Conservation (phyloP, 345 rosid species). For the Toxicodendron radicans region DNA sequence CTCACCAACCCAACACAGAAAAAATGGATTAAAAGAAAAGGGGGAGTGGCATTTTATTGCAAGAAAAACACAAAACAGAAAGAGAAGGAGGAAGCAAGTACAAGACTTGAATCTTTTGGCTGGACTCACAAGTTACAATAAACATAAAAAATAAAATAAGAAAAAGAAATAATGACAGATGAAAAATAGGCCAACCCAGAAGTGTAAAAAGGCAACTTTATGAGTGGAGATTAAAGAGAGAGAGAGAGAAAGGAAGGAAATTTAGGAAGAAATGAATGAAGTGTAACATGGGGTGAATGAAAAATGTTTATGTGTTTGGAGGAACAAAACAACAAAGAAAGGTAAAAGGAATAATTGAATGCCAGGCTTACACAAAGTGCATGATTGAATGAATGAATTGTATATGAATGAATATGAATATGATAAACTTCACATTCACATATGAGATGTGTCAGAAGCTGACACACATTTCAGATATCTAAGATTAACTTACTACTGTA, state of each 20-base stretch:
- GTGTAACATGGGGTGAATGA: conserved; percentile 10
- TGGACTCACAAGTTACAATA: conserved; percentile 16
- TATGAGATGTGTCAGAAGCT: conserved; percentile 23
- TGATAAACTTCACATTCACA: background rate
- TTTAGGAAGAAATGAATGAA: conserved; percentile 15
- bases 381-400: conserved; percentile 21
- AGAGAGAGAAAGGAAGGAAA: background rate
- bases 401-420: background rate
- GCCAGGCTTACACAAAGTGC: conserved; percentile 19
- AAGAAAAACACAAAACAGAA: background rate
- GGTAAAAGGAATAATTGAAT: conserved; percentile 18
- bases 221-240: conserved; percentile 14
- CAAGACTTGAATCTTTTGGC: conserved; percentile 18
- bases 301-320: conserved; percentile 20
- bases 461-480: conserved; percentile 3
- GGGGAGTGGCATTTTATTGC: conserved; percentile 18
- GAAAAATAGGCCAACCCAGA: conserved; percentile 11
- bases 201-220: conserved; percentile 23
- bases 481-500: no score
- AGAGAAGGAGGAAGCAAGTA: conserved; percentile 2
- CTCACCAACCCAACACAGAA: conserved; percentile 31
- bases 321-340: conserved; percentile 3
- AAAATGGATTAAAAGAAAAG: conserved; percentile 17
- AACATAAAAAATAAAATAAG: background rate
- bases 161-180: no score